Evolutionary conservation across 768 basidiomycete species (phyloP).

Genomic region (Pleurotus cornucopiae): DNA sequence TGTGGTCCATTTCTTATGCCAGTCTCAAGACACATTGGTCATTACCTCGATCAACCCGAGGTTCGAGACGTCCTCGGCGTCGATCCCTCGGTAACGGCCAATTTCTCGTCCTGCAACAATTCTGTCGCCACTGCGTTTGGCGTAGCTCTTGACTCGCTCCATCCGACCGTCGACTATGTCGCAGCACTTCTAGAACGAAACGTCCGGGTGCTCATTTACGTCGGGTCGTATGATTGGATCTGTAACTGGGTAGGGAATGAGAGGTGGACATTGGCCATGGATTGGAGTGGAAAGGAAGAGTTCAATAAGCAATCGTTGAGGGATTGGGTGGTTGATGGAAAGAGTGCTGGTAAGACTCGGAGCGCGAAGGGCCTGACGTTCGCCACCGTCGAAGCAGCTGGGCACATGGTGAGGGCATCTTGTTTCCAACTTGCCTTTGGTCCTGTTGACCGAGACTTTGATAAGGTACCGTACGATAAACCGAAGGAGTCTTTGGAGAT

Average conservation of each 20-base stretch:
- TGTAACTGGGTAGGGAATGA: conserved; percentile 68
- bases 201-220: conserved; percentile 49
- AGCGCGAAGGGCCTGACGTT: conserved; percentile 52
- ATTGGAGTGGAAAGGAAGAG: conserved; percentile 54
- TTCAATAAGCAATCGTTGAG: conserved; percentile 39
- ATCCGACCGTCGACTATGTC: conserved; percentile 41
- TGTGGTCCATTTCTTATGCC: background rate
- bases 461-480: conserved; percentile 58
- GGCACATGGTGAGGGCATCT: conserved; percentile 54
- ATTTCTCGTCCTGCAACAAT: conserved; percentile 29
- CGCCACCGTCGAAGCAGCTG: conserved; percentile 53
- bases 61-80: conserved; percentile 61
- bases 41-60: conserved; percentile 58
- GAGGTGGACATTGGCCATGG: conserved; percentile 51
- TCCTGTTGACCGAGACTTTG: background rate
- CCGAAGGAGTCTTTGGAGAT: conserved; percentile 39
- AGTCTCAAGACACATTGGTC: conserved; percentile 41
- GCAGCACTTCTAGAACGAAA: conserved; percentile 40
- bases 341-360: conserved; percentile 53
- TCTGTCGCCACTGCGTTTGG: conserved; percentile 47
- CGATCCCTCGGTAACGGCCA: conserved; percentile 33
- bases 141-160: conserved; percentile 34
- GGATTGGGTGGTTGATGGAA: conserved; percentile 54
- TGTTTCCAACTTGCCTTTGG: background rate
- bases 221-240: conserved; percentile 51